Conservation (phyloP, 179 eudicot genomes). For the Gypsophila paniculata region DNA sequence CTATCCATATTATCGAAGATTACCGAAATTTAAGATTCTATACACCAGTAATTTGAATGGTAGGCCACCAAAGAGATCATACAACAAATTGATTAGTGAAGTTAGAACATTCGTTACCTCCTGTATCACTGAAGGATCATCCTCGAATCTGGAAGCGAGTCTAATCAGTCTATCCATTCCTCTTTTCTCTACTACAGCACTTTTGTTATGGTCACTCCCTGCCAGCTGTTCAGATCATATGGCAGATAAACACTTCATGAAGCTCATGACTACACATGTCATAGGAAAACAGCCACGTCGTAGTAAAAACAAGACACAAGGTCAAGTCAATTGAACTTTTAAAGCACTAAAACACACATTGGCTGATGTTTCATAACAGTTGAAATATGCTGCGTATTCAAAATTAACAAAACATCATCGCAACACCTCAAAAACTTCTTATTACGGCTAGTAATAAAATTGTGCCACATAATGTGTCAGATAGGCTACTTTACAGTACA, state of each 20-base stretch:
- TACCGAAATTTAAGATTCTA: background rate
- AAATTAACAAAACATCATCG: too few species aligned
- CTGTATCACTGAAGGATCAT: constrained; percentile 82
- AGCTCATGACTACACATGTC: constrained; percentile 1
- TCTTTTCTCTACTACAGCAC: constrained; percentile 66
- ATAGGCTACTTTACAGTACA: background rate
- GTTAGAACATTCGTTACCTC: constrained; percentile 50
- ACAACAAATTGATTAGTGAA: background rate
- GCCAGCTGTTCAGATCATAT: constrained; percentile 57
- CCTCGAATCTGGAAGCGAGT: constrained; percentile 61
- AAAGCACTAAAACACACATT: too few species aligned
- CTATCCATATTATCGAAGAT: background rate
- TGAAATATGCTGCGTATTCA: too few species aligned
- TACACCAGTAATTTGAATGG: background rate
- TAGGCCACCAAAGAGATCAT: constrained; percentile 1
- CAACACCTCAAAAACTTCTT: background rate
- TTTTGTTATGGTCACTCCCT: constrained; percentile 88
- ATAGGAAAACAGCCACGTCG: constrained; percentile 6
- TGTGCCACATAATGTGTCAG: background rate
- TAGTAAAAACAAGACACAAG: background rate
- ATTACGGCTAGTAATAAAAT: background rate
- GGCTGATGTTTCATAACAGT: background rate
- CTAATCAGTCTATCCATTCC: constrained; percentile 76
- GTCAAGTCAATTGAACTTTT: background rate
- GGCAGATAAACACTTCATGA: background rate